Percentiles rank a stretch among this genome's conserved stretches.
phyloP scores from a whole-genome alignment of 345 rosid genomes.

The Gossypioides kirkii region DNA sequence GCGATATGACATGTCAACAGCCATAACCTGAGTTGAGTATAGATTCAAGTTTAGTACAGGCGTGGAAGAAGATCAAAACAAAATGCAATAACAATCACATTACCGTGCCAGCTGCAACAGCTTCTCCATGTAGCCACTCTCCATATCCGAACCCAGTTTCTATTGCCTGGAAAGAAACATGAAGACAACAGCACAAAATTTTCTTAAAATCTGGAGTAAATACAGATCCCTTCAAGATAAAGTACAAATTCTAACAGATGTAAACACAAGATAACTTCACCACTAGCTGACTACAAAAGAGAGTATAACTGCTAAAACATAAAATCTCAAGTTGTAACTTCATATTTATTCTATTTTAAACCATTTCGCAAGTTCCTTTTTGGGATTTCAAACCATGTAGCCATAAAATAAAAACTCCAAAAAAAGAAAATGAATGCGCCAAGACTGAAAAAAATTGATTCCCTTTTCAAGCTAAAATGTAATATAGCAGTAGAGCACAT shows the following conservation, averaged over 20 bases:
- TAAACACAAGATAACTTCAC: not conserved
- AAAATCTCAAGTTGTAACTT: not conserved
- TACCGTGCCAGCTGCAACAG: slow-evolving; percentile 97
- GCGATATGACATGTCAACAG: slow-evolving; percentile 96
- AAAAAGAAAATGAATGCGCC: not conserved
- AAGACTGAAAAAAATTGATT: not conserved
- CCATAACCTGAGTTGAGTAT: slow-evolving; percentile 68
- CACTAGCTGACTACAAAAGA: not conserved
- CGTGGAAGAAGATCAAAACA: not conserved
- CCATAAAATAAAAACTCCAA: not conserved
- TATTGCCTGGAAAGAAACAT: slow-evolving; percentile 61
- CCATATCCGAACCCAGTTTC: slow-evolving; percentile 95
- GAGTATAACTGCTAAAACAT: too few relatives aligned
- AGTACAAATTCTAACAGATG: not conserved
- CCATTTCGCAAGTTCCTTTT: not conserved
- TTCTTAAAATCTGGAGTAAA: not conserved
- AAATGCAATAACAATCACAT: slow-evolving; percentile 11
- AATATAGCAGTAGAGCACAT: not conserved
- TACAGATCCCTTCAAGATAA: not conserved
- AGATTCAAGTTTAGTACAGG: slow-evolving; percentile 10
- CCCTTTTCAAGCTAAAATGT: not conserved
- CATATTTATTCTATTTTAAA: not conserved
- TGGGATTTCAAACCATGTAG: not conserved
- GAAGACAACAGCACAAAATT: slow-evolving; percentile 6
- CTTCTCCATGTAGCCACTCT: slow-evolving; percentile 98